Base-by-base conservation (phyloP, 2,329 filamentous ascomycete genomes). In the Fusarium sp. region DNA sequence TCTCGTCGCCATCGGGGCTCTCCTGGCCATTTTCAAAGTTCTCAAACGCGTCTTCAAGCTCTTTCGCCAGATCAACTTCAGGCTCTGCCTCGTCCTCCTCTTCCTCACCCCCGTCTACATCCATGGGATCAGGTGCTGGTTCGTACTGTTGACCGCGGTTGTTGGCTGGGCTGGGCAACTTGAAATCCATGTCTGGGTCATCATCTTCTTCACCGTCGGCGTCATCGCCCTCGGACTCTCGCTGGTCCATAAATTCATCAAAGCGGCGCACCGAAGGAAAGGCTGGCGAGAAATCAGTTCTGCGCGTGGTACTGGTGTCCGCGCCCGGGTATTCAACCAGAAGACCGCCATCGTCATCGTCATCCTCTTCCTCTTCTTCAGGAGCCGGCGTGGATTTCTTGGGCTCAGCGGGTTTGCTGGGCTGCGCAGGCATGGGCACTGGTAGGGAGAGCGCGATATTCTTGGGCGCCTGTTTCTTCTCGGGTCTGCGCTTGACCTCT, bases 241-340 rank as follows among this genome's bases (percentile, higher is more conserved):
- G 75, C 57, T 79, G 74, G 50, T 79, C 72, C 73, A 78, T 78
- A 50, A 84, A 84, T 15, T 85, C 82, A 50, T 82, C 83, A 67
- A 85, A 86, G 19, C 78, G 78, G 21, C 81, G 76, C 10, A 76
- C 73, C 50, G 76, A 68, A 15, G 80, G 78, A 68, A 84, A 80
- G 0, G 80, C 77, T 0, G 81, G 80, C 4, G 81, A 82, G 69
- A 82, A 83, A 68, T 81, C 78, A 15, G 75, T 69, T 62, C 57
- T 73, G 58, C 65, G 73, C 52, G 68, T 58, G 49, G 51, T 56
- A 52, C 74, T 71, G 3, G 75, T 73, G 19, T 79, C 79, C 29
- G 79, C 82, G 41, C 80, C 84, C 0, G 85, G 85, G 62, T 86
- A 86, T 71, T 88, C 86, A 52, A 88, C 79, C 23, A 82, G 80